Evolutionary conservation across 306 rosid species (phyloP).

Genomic region (Hippophae rhamnoides): DNA sequence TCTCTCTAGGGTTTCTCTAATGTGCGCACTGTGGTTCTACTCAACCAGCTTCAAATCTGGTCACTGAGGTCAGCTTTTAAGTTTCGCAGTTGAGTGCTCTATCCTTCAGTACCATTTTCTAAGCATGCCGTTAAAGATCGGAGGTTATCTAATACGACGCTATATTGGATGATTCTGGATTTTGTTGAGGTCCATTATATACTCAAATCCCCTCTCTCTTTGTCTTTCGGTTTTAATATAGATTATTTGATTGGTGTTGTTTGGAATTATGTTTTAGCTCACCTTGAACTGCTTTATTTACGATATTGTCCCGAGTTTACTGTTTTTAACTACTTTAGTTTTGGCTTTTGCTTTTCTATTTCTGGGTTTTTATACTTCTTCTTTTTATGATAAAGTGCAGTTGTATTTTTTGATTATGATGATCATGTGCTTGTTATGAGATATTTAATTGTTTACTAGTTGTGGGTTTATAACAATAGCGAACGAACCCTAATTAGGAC

Average conservation of each 20-base stretch:
- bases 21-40: constrained; percentile 49
- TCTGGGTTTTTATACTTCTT: constrained; percentile 28
- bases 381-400: constrained; percentile 18
- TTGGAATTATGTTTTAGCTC: constrained; percentile 17
- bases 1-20: constrained; percentile 58
- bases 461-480: constrained; percentile 19
- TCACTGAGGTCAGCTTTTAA: constrained; percentile 17
- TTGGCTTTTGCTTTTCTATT: constrained; percentile 36
- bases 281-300: constrained; percentile 21
- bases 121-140: constrained; percentile 46
- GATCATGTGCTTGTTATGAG: not conserved
- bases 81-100: constrained; percentile 20
- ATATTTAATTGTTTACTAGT: constrained; percentile 10
- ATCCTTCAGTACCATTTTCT: constrained; percentile 16
- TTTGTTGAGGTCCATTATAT: not conserved
- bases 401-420: constrained; percentile 15
- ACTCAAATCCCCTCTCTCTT: constrained; percentile 3
- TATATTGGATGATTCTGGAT: not conserved
- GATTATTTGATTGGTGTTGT: constrained; percentile 26
- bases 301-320: constrained; percentile 37
- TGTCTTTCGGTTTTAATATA: constrained; percentile 4
- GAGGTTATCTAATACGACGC: constrained; percentile 13
- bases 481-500: constrained; percentile 30
- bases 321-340: constrained; percentile 54
- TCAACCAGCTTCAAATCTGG: constrained; percentile 27